These are phyloP conservation scores for Yamadazyma diddensiae DNA, from an alignment of 1,139 yeast genomes.

Conservation along the genomic window DNA sequence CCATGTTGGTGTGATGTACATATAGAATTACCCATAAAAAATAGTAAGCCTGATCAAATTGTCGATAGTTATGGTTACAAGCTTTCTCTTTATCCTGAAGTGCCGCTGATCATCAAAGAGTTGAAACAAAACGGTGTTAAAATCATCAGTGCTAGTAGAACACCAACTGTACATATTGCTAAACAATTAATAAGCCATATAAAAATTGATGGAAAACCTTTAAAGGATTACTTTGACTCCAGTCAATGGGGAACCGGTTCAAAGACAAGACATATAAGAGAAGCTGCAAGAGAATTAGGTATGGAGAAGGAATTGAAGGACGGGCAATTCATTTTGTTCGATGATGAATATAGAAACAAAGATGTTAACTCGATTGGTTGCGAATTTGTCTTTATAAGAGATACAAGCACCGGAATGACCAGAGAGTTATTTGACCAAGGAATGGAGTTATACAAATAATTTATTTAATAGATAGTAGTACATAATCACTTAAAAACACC, in stretches of 20 bases:
- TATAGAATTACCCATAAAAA: constrained; percentile 45
- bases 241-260: constrained; percentile 68
- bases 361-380: constrained; percentile 67
- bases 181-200: constrained; percentile 49
- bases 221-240: constrained; percentile 46
- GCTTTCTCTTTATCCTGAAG: constrained; percentile 58
- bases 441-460: constrained; percentile 15
- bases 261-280: constrained; percentile 57
- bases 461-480: constrained; percentile 1
- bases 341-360: constrained; percentile 64
- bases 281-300: constrained; percentile 41
- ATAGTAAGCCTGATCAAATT: constrained; percentile 21
- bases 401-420: constrained; percentile 49
- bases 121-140: constrained; percentile 39
- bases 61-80: constrained; percentile 48
- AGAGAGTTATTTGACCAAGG: constrained; percentile 45
- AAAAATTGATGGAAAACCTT: constrained; percentile 45
- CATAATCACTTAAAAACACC: constrained; percentile 3
- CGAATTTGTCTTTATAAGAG: constrained; percentile 51
- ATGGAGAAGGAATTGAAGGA: constrained; percentile 38
- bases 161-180: constrained; percentile 65
- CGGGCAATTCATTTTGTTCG: constrained; percentile 60
- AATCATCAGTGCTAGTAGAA: constrained; percentile 66
- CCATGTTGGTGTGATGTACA: constrained; percentile 71
- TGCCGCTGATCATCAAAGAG: constrained; percentile 50